phyloP scores from a whole-genome alignment of 306 rosid genomes.

The Cucumis cinereus region DNA sequence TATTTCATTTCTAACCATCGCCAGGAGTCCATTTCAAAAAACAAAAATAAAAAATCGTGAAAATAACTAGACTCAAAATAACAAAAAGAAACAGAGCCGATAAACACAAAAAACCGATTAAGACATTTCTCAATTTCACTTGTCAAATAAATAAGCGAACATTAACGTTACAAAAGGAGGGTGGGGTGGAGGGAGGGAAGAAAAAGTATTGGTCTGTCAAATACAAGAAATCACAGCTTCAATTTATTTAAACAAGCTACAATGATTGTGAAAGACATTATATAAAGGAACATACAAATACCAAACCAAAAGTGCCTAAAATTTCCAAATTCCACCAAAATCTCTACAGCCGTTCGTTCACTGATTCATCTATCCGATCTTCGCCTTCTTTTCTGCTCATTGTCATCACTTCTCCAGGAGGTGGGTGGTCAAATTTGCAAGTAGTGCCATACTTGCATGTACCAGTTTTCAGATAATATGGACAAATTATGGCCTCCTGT shows the following conservation, averaged over 20 bases:
- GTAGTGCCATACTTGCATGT: constrained; percentile 80
- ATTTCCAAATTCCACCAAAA: neutral
- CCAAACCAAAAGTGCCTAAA: neutral
- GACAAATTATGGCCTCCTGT: constrained; percentile 74
- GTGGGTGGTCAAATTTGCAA: constrained; percentile 96
- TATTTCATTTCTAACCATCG: too few species aligned
- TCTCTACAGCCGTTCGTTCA: neutral
- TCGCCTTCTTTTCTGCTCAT: constrained; percentile 13
- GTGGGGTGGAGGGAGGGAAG: neutral
- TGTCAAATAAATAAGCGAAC: neutral
- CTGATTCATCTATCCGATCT: neutral
- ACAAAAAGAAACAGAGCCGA: neutral
- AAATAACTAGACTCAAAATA: neutral
- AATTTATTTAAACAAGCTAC: neutral
- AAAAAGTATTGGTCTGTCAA: neutral
- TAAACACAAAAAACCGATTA: neutral
- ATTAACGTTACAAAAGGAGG: neutral
- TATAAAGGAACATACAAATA: neutral
- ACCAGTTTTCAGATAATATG: constrained; percentile 85
- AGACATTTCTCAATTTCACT: neutral
- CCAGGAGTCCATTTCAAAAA: too few species aligned
- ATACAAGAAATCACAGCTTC: neutral
- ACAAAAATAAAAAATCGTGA: neutral
- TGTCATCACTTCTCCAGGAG: constrained; percentile 92
- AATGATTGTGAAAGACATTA: neutral